Evolutionary conservation across 371 early-diverging fungal genomes (phyloP).

Genomic region (Apophysomyces variabilis): DNA sequence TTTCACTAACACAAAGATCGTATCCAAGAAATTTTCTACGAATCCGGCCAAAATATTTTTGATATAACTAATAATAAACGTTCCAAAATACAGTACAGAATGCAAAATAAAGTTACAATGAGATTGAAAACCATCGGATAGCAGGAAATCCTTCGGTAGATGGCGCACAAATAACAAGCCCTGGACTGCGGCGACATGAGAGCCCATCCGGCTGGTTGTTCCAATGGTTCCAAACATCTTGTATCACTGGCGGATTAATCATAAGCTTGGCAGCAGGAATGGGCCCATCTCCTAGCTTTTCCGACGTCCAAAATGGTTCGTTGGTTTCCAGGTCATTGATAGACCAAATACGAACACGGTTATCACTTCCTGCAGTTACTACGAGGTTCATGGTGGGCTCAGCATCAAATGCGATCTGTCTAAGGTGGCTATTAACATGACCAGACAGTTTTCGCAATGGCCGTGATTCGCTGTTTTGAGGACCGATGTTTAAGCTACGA

Average conservation of each 20-base stretch:
- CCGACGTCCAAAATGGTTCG: slow-evolving; percentile 32
- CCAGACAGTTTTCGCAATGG: slow-evolving; percentile 27
- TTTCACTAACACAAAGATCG: no score
- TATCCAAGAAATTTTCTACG: no score
- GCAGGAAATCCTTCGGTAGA: slow-evolving; percentile 1
- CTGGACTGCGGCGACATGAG: slow-evolving; percentile 8
- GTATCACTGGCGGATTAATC: slow-evolving; percentile 12
- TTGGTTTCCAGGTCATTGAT: slow-evolving; percentile 3
- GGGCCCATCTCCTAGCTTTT: slow-evolving; percentile 15
- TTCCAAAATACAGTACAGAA: background rate
- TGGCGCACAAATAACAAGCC: slow-evolving; percentile 17
- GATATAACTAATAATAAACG: no score
- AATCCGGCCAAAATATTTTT: no score
- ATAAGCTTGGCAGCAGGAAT: slow-evolving; percentile 30
- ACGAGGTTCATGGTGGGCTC: slow-evolving; percentile 23
- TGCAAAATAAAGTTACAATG: background rate
- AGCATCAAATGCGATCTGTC: slow-evolving; percentile 28
- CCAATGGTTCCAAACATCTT: background rate
- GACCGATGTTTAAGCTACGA: slow-evolving; percentile 9
- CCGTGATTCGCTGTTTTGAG: background rate
- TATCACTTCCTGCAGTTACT: slow-evolving; percentile 26
- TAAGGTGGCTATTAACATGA: slow-evolving; percentile 25
- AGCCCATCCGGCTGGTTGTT: background rate
- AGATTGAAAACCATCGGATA: slow-evolving; percentile 20
- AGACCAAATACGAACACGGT: slow-evolving; percentile 36